Percentiles rank a stretch among this genome's conserved stretches.
Conservation (phyloP, 1,284 basidiomycete species). For the Ganoderma lingzhi region DNA sequence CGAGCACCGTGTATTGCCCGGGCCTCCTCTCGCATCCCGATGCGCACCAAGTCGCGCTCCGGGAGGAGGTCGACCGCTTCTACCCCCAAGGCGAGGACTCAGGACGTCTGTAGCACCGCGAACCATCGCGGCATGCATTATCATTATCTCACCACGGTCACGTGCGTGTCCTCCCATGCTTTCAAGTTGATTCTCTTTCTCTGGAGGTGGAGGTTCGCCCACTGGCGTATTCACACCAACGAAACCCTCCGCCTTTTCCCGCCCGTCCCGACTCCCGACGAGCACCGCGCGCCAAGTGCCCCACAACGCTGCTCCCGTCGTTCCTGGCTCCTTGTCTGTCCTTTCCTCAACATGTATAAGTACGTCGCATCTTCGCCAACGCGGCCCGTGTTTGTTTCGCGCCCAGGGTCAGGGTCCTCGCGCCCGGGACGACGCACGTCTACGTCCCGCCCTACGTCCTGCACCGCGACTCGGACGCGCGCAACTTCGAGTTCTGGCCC, state of each 20-base stretch:
- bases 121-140: constrained; percentile 36
- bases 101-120: constrained; percentile 33
- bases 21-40: constrained; percentile 28
- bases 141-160: constrained; percentile 39
- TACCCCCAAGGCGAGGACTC: constrained; percentile 37
- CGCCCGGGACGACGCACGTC: constrained; percentile 7
- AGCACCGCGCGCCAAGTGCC: constrained; percentile 43
- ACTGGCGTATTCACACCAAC: constrained; percentile 48
- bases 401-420: not conserved
- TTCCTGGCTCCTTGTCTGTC: constrained; percentile 36
- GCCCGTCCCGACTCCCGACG: constrained; percentile 55
- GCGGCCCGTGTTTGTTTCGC: not conserved
- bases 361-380: not conserved
- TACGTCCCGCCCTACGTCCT: constrained; percentile 1
- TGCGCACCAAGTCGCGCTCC: constrained; percentile 27
- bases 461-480: constrained; percentile 14
- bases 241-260: constrained; percentile 64
- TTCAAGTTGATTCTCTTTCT: constrained; percentile 10
- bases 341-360: not conserved
- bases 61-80: constrained; percentile 36
- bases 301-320: constrained; percentile 16
- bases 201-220: constrained; percentile 1
- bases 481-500: constrained; percentile 19
- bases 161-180: constrained; percentile 30
- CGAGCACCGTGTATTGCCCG: constrained; percentile 25